Conservation (phyloP, 2,329 filamentous ascomycete species). For the Arthrocladium fulminans region DNA sequence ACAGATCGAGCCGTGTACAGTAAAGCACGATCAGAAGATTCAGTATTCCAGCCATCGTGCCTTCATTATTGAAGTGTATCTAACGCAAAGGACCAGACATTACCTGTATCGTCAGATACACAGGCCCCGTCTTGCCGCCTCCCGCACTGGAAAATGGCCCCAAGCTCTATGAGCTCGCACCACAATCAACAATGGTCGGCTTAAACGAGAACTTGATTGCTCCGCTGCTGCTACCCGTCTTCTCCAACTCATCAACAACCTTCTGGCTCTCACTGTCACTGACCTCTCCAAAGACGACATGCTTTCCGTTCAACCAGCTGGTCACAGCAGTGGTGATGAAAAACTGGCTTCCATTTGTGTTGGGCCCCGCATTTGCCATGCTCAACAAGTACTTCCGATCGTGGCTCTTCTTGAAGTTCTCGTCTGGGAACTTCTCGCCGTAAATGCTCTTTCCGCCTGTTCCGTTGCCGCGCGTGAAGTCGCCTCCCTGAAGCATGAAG, state of each 20-base stretch:
- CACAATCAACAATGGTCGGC: slow-evolving; percentile 43
- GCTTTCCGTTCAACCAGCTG: slow-evolving; percentile 58
- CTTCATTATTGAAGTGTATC: no score
- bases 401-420: slow-evolving; percentile 65
- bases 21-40: no score
- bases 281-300: slow-evolving; percentile 61
- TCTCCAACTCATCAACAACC: slow-evolving; percentile 52
- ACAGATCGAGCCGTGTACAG: no score
- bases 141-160: no score
- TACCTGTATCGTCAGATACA: no score
- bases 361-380: slow-evolving; percentile 51
- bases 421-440: slow-evolving; percentile 56
- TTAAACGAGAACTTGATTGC: slow-evolving; percentile 43
- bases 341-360: slow-evolving; percentile 62
- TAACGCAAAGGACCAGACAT: no score
- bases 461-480: slow-evolving; percentile 27
- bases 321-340: slow-evolving; percentile 63
- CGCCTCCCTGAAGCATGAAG: slow-evolving; percentile 56
- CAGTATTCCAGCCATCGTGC: no score
- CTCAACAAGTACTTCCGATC: slow-evolving; percentile 55
- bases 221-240: slow-evolving; percentile 47
- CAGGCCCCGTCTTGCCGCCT: no score
- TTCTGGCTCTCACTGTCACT: slow-evolving; percentile 46
- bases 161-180: slow-evolving; percentile 2
- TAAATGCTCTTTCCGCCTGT: slow-evolving; percentile 63